Evolutionary conservation across 208 protist species (phyloP).

Genomic region (Lotmaria passim): DNA sequence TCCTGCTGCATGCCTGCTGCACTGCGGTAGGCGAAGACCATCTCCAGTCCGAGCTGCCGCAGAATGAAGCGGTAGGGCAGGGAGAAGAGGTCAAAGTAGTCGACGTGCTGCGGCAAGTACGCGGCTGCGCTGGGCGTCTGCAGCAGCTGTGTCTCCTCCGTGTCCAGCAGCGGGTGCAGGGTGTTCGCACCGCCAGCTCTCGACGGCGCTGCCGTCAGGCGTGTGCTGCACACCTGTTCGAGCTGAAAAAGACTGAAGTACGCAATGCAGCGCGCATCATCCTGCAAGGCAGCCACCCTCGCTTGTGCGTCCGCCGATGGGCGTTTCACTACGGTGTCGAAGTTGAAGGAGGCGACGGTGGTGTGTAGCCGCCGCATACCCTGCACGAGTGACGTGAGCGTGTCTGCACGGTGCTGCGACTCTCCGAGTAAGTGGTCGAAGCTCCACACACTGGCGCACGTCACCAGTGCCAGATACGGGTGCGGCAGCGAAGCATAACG

Average conservation of each 20-base stretch:
- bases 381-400: not conserved
- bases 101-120: conserved; percentile 42
- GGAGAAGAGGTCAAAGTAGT: conserved; percentile 47
- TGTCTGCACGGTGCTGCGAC: not conserved
- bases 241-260: conserved; percentile 21
- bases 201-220: not conserved
- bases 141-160: conserved; percentile 37
- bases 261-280: conserved; percentile 31
- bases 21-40: conserved; percentile 65
- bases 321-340: not conserved
- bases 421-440: conserved; percentile 23
- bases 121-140: conserved; percentile 18
- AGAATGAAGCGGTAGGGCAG: conserved; percentile 56
- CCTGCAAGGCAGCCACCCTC: conserved; percentile 14
- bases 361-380: conserved; percentile 26
- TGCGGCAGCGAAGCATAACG: conserved; percentile 8
- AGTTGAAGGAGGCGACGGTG: conserved; percentile 11
- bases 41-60: conserved; percentile 70
- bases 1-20: conserved; percentile 38
- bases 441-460: conserved; percentile 47
- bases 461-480: conserved; percentile 54
- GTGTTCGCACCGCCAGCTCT: not conserved
- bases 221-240: not conserved
- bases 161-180: conserved; percentile 36
- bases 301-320: not conserved